Evolutionary conservation across 768 basidiomycete genomes (phyloP), one percentile per base, ranked within the genome.

Genomic region (Lactifluus volemus): DNA sequence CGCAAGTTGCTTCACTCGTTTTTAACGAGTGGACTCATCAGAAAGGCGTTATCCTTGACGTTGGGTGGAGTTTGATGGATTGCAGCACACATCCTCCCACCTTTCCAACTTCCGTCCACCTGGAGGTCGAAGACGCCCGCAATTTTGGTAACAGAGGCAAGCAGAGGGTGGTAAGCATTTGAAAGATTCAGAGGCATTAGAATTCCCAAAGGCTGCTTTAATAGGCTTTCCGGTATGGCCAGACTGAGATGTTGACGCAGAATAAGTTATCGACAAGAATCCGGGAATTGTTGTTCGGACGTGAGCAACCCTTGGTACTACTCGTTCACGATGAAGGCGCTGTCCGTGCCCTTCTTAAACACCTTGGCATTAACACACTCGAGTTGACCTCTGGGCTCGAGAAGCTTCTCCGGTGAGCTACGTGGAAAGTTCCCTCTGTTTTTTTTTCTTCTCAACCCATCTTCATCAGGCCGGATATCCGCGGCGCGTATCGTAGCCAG

Each of bases 1-100:
- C 30, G 2, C 48, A 52, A 14, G 42, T 65, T 48, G 21, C 59
- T 36, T 56, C 65, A 9, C 32, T 66, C 34, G 53, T 58, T 36
- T 59, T 61, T 52, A 66, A 66, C 5, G 57, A 53, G 25, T 65
- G 64, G 65, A 48, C 42, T 21, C 53, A 61, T 29, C 59, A 59
- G 45, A 58, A 53, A 48, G 55, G 60, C 36, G 58, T 54, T 19
- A 30, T 65, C 32, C 49, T 66, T 8, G 65, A 66, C 39, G 45
- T 66, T 15, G 65, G 65, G 15, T 66, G 59, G 64, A 55, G 60
- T 45, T 54, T 25, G 30, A 38, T 60, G 15, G 51, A 47, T 44
- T 53, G 36, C 21, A 29, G 48, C n/a, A 53, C 56, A 32, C 19
- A 53, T 14, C 55, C 61, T 7, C 56, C 59, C 38, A 53, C 51